Conservation (phyloP, 257 asterid species). For the Fraxinus anomala region DNA sequence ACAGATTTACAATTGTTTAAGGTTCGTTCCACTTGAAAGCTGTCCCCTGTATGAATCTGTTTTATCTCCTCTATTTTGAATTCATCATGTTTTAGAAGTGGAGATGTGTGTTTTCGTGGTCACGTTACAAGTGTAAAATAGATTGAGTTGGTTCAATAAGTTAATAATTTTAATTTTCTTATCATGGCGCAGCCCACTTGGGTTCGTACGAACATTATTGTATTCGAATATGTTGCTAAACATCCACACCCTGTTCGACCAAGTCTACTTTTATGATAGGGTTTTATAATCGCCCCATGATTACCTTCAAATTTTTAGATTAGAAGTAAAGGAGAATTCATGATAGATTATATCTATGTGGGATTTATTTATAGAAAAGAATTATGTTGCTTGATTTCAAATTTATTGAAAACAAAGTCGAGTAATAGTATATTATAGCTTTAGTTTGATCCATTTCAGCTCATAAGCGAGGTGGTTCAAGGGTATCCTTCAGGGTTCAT, state of each 20-base stretch:
- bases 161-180: no score
- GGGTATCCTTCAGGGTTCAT: not conserved
- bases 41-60: not conserved
- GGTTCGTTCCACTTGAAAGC: constrained; percentile 24
- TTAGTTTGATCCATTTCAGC: no score
- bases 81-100: not conserved
- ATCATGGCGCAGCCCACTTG: not conserved
- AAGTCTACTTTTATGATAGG: not conserved
- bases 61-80: not conserved
- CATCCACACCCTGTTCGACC: not conserved
- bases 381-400: not conserved
- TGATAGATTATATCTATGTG: not conserved
- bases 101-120: not conserved
- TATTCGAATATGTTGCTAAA: not conserved
- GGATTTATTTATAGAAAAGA: not conserved
- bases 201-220: not conserved
- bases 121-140: not conserved
- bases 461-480: not conserved
- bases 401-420: not conserved
- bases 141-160: not conserved
- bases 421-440: not conserved
- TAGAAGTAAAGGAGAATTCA: not conserved
- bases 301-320: constrained; percentile 23
- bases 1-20: constrained; percentile 40
- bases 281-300: constrained; percentile 26